Conservation (phyloP, 2,329 filamentous ascomycete genomes). For the Aspergillus sp. region DNA sequence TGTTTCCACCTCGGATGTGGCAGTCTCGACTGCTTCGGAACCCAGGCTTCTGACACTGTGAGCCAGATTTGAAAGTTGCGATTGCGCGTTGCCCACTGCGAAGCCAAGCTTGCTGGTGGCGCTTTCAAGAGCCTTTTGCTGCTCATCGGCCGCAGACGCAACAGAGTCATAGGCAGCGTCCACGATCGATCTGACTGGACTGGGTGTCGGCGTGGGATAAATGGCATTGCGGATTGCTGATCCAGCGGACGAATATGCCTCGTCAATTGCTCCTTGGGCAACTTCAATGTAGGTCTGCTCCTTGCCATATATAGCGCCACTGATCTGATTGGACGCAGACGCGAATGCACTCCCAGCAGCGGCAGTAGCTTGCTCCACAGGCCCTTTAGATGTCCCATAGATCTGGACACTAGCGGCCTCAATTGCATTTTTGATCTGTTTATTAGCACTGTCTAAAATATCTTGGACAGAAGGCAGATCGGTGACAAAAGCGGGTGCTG, state of each 20-base stretch:
- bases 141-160: slow-evolving; percentile 36
- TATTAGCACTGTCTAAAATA: slow-evolving; percentile 49
- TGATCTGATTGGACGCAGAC: slow-evolving; percentile 43
- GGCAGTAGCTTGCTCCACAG: slow-evolving; percentile 47
- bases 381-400: slow-evolving; percentile 50
- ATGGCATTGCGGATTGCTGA: slow-evolving; percentile 49
- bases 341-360: slow-evolving; percentile 47
- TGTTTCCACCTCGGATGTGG: slow-evolving; percentile 17
- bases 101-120: slow-evolving; percentile 22
- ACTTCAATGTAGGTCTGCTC: slow-evolving; percentile 46
- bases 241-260: slow-evolving; percentile 49
- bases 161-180: slow-evolving; percentile 40
- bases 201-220: slow-evolving; percentile 46
- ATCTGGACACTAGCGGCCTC: slow-evolving; percentile 50
- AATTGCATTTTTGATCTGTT: slow-evolving; percentile 51
- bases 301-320: slow-evolving; percentile 49
- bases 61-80: slow-evolving; percentile 25
- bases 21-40: slow-evolving; percentile 28
- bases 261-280: slow-evolving; percentile 46
- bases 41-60: slow-evolving; percentile 26
- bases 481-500: slow-evolving; percentile 45
- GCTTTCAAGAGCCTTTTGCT: slow-evolving; percentile 29
- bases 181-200: slow-evolving; percentile 39
- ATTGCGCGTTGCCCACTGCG: slow-evolving; percentile 30
- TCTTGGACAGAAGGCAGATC: slow-evolving; percentile 51